Conservation (phyloP, 495 filamentous ascomycete genomes). For the Apodospora peruviana region DNA sequence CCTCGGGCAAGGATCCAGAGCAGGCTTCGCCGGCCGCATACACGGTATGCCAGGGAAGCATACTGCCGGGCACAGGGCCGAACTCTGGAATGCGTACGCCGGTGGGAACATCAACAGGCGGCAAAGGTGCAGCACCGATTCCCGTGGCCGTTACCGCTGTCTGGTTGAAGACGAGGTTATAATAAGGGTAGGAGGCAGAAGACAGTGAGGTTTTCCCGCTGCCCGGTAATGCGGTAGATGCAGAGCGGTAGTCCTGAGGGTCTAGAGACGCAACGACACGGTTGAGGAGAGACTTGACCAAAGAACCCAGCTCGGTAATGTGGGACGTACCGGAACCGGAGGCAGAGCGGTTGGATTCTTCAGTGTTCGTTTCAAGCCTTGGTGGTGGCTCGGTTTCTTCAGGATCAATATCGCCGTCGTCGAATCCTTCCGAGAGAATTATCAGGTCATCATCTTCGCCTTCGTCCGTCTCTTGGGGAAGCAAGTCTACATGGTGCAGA, state of each 20-base stretch:
- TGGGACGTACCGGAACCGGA: constrained; percentile 1
- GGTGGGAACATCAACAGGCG: constrained; percentile 54
- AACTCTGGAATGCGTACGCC: constrained; percentile 36
- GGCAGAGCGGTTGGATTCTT: constrained; percentile 3
- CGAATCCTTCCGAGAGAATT: no score
- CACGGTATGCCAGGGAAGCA: constrained; percentile 61
- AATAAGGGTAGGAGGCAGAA: constrained; percentile 4
- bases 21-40: constrained; percentile 71
- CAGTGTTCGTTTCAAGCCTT: neutral
- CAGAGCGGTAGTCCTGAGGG: constrained; percentile 11
- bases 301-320: constrained; percentile 18
- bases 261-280: constrained; percentile 25
- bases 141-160: constrained; percentile 71
- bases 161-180: constrained; percentile 28
- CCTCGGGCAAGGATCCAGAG: constrained; percentile 52
- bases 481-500: constrained; percentile 37
- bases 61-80: constrained; percentile 17
- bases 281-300: constrained; percentile 35
- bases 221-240: constrained; percentile 4
- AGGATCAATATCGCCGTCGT: neutral
- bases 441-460: constrained; percentile 6
- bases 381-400: neutral
- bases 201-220: neutral
- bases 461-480: constrained; percentile 37
- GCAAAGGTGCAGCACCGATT: constrained; percentile 67